A percentile compares a stretch with the other conserved stretches of the same genome.
Evolutionary conservation across 305 asterid species (phyloP).

Genomic region (Fraxinus paxiana): DNA sequence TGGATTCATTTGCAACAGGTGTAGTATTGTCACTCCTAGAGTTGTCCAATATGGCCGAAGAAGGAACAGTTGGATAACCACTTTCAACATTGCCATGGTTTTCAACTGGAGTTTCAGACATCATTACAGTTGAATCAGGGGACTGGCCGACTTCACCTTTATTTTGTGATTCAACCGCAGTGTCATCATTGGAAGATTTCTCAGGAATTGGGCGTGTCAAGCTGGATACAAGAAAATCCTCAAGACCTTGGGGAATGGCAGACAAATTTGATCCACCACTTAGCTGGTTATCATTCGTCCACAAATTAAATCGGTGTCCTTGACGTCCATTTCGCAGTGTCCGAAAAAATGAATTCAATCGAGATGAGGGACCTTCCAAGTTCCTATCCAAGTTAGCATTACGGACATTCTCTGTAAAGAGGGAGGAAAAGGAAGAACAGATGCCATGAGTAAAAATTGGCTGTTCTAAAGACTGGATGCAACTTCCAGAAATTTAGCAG

Average conservation of each 20-base stretch:
- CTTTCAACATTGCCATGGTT: constrained; percentile 39
- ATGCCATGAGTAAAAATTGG: constrained; percentile 11
- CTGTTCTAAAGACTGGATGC: background rate
- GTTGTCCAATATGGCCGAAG: constrained; percentile 42
- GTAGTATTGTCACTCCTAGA: constrained; percentile 37
- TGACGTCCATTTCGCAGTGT: constrained; percentile 87
- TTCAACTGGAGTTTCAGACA: constrained; percentile 39
- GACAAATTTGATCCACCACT: constrained; percentile 71
- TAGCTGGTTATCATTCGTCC: constrained; percentile 68
- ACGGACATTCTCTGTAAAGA: constrained; percentile 54
- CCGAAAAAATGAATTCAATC: constrained; percentile 71
- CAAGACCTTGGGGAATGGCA: constrained; percentile 81
- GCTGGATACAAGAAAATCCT: constrained; percentile 77
- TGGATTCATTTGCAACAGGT: constrained; percentile 42
- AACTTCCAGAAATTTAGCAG: background rate
- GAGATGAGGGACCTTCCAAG: constrained; percentile 61
- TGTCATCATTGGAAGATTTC: constrained; percentile 42
- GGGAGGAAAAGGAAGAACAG: constrained; percentile 18
- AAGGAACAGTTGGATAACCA: constrained; percentile 40
- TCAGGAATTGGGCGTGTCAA: constrained; percentile 67
- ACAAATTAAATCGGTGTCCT: constrained; percentile 76
- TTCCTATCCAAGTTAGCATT: constrained; percentile 52
- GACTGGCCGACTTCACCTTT: constrained; percentile 43
- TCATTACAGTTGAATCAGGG: constrained; percentile 47
- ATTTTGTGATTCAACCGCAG: constrained; percentile 44